Evolutionary conservation across 2,329 filamentous ascomycete species (phyloP).

Genomic region (Sclerotinia trifoliorum): DNA sequence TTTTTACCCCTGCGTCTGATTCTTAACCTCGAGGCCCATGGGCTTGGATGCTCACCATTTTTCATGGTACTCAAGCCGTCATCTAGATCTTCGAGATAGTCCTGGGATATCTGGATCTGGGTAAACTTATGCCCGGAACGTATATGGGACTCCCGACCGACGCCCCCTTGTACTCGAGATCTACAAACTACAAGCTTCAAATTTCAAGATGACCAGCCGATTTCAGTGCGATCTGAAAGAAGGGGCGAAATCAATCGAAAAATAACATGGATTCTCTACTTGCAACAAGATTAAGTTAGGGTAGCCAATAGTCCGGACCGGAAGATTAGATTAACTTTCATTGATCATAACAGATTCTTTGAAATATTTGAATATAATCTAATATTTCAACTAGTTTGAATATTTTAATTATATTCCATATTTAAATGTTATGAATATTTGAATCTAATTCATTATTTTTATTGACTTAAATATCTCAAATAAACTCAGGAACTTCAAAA

Average conservation of each 20-base stretch:
- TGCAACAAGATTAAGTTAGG: no score
- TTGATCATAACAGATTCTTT: no score
- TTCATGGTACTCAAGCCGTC: background rate
- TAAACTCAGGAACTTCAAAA: no score
- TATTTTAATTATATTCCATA: no score
- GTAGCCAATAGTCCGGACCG: no score
- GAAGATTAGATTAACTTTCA: no score
- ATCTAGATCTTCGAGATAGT: background rate
- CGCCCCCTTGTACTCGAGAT: background rate
- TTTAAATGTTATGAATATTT: no score
- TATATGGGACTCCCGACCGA: background rate
- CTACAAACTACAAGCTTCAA: background rate
- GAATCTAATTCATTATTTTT: no score
- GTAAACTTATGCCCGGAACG: background rate
- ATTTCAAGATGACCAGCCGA: background rate
- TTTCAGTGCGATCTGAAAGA: conserved; percentile 2
- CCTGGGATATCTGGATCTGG: background rate
- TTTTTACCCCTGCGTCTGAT: background rate
- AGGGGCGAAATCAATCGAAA: background rate
- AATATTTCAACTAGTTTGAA: no score
- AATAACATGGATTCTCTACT: background rate
- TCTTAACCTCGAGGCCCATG: background rate
- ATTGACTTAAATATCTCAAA: no score
- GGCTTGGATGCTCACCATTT: background rate
- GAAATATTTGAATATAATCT: no score